Evolutionary conservation across 805 yeast genomes (phyloP), one percentile per base, ranked within the genome.

Genomic region (Candida alai): DNA sequence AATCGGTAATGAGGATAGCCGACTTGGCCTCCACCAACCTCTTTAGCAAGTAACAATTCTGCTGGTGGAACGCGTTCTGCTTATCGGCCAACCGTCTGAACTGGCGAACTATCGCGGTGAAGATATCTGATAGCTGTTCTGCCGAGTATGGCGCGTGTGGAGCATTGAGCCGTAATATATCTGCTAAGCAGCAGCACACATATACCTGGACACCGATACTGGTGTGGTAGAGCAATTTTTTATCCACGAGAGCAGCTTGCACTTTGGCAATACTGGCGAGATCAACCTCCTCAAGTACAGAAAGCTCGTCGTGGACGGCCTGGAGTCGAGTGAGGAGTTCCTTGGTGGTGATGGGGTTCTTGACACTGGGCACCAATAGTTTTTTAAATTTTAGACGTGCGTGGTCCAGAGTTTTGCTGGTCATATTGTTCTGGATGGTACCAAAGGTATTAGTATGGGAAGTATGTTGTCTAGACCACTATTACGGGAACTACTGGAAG

Each of bases 81-180:
- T 61, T 62, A 36, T 78, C 78, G 5, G 62, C 45, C 26, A 86
- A 56, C 30, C 66, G 69, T 35, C 67, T 67, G 43, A 89, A 74
- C 51, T 84, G 88, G 18, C 60, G 54, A 40, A 82, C 69, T 48
- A 87, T 76, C 6, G 84, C 65, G 43, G 70, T 74, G 61, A 88
- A 86, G 13, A 86, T 72, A 4, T 67, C 78, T 1, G 77, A 63
- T 24, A 88, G 63, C 44, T 82, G 80, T 2, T 62, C 42, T 16
- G 78, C 77, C 2, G 83, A 76, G 56, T 73, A 88, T 4, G 97
- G 96, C 5, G 96, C 95, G 52, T 88, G 85, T 0, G 96, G 96
- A 1, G 95, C 96, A 48, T 71, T 81, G 11, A 89, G 55, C 38
- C 95, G 66, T 26, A 88, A 57, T 7, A 89, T 65, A 52, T 88